Evolutionary conservation across 2,329 filamentous ascomycete genomes (phyloP), one percentile per base, ranked within the genome.

Genomic region (Gaeumannomyces sp.): DNA sequence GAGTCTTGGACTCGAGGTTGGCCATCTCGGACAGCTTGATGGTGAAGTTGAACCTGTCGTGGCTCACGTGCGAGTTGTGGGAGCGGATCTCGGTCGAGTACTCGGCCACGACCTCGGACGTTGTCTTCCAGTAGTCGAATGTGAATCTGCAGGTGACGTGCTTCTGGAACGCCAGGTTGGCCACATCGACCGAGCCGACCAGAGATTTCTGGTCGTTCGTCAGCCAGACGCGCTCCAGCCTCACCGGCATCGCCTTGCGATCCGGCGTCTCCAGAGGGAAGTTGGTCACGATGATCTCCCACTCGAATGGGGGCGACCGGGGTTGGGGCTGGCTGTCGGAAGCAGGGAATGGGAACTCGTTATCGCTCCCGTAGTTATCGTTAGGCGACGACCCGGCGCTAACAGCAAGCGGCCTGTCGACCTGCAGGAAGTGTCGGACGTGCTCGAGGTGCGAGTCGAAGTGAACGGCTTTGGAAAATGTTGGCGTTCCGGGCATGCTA

Each of bases 101-200:
- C 71, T 97, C 93, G n/a, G 92, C 94, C 53, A 84, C 83, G 1
- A 98, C 90, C 74, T 99, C 95, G 0, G 95, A 99, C 0, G 93
- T 96, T 0, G 95, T 99, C 83, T 96, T 97, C 95, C 95, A 99
- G 78, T 96, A 95, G 76, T 99, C 95, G 60, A 97, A 84, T 0
- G 95, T 99, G 76, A 99, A 99, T 62, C 95, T 88, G 75, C 92
- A 94, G n/a, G 90, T 87, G 64, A 99, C 92, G 7, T 83, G 77
- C 78, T 99, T 99, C 64, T 93, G 85, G 78, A 96, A 99, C 0
- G 93, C 87, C 59, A 98, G 77, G 76, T 99, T 99, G 73, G 89
- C 88, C 28, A 96, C 93, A 10, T 88, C 90, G 63, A 97, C 85
- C 25, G 88, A 90, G 16, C 95, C 95, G 62, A 97, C 83, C 69